phyloP scores from a whole-genome alignment of 257 asterid genomes.

The Salvia rosmarinus region DNA sequence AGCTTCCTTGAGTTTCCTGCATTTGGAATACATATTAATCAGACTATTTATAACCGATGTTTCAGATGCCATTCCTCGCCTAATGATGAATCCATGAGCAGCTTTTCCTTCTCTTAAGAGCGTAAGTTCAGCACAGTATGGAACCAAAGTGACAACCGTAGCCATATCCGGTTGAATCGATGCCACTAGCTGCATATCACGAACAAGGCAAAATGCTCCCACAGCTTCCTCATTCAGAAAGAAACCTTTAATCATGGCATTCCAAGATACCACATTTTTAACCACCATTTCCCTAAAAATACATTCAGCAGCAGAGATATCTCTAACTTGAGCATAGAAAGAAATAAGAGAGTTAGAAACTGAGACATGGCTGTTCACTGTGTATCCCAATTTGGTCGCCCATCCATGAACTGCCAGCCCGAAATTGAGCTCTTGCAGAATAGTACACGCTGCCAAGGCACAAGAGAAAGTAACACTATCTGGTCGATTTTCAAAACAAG shows the following conservation, averaged over 20 bases:
- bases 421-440: slow-evolving; percentile 43
- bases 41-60: slow-evolving; percentile 54
- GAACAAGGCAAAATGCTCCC: slow-evolving; percentile 50
- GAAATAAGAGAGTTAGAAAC: slow-evolving; percentile 69
- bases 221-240: slow-evolving; percentile 39
- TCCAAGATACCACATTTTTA: slow-evolving; percentile 69
- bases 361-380: slow-evolving; percentile 41
- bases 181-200: slow-evolving; percentile 57
- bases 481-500: slow-evolving; percentile 36
- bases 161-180: slow-evolving; percentile 50
- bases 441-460: slow-evolving; percentile 60
- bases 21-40: slow-evolving; percentile 61
- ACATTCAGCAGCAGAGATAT: slow-evolving; percentile 45
- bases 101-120: slow-evolving; percentile 61
- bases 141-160: slow-evolving; percentile 51
- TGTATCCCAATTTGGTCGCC: slow-evolving; percentile 53
- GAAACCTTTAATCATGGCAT: slow-evolving; percentile 66
- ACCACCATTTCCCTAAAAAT: slow-evolving; percentile 44
- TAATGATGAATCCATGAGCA: slow-evolving; percentile 54
- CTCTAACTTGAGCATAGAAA: slow-evolving; percentile 50
- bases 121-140: slow-evolving; percentile 55
- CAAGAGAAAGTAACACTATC: slow-evolving; percentile 60
- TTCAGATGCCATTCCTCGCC: slow-evolving; percentile 54
- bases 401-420: slow-evolving; percentile 58
- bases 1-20: slow-evolving; percentile 43